Conservation (phyloP, 2,329 filamentous ascomycete genomes). For the Alternaria solani region DNA sequence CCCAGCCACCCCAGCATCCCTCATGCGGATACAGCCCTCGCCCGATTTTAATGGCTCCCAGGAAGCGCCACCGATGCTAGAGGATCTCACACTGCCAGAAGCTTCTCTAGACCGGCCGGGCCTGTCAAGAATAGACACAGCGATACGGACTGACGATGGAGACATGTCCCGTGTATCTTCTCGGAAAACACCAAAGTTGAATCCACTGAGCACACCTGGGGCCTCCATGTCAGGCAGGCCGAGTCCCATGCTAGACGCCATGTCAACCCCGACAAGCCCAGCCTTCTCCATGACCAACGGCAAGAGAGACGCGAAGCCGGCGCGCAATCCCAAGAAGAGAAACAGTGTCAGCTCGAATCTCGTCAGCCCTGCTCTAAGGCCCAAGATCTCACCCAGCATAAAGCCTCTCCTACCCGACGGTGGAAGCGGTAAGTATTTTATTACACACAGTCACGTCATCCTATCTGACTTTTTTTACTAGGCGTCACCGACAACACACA, state of each 20-base stretch:
- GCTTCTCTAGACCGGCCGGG: constrained; percentile 61
- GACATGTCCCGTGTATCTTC: constrained; percentile 70
- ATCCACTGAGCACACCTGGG: constrained; percentile 62
- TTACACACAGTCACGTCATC: not conserved
- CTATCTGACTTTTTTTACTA: constrained; percentile 31
- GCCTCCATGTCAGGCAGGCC: constrained; percentile 43
- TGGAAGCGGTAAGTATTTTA: constrained; percentile 55
- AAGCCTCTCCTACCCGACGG: constrained; percentile 84
- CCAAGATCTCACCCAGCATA: constrained; percentile 92
- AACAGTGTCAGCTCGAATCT: constrained; percentile 70
- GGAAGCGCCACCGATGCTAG: constrained; percentile 54
- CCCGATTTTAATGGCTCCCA: constrained; percentile 39
- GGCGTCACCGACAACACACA: constrained; percentile 65
- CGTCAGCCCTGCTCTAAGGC: constrained; percentile 85
- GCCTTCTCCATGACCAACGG: constrained; percentile 36
- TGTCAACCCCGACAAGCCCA: constrained; percentile 60
- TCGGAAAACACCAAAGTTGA: constrained; percentile 71
- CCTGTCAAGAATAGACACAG: constrained; percentile 61
- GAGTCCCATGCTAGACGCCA: constrained; percentile 62
- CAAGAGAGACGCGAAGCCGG: constrained; percentile 44
- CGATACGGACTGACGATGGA: constrained; percentile 56
- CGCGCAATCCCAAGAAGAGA: constrained; percentile 50
- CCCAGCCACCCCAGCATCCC: constrained; percentile 79
- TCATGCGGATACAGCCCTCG: constrained; percentile 69
- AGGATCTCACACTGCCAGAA: constrained; percentile 77